Percentiles rank a stretch among this genome's conserved stretches.
These are phyloP conservation scores for Russula compacta DNA, from an alignment of 768 basidiomycete genomes.

Conservation along the genomic window DNA sequence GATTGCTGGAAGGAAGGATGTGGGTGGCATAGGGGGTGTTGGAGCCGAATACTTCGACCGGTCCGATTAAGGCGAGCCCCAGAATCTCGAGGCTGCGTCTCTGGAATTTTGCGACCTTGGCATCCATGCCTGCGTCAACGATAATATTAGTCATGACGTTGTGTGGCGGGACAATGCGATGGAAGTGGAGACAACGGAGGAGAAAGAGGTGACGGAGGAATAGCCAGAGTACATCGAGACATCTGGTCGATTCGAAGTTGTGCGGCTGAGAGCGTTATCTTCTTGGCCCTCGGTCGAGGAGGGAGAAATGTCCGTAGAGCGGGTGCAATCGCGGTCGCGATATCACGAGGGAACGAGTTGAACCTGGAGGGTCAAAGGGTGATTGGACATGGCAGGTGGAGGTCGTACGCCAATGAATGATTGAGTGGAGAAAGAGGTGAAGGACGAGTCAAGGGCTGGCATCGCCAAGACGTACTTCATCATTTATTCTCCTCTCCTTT, in stretches of 20 bases:
- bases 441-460: neutral
- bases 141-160: slow-evolving; percentile 81
- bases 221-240: slow-evolving; percentile 36
- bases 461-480: slow-evolving; percentile 35
- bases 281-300: slow-evolving; percentile 23
- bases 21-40: slow-evolving; percentile 14
- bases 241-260: slow-evolving; percentile 45
- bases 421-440: slow-evolving; percentile 31
- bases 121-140: slow-evolving; percentile 62
- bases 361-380: slow-evolving; percentile 84
- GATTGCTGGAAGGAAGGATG: slow-evolving; percentile 20
- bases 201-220: slow-evolving; percentile 37
- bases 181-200: slow-evolving; percentile 31
- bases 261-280: slow-evolving; percentile 31
- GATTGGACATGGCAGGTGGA: slow-evolving; percentile 75
- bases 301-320: slow-evolving; percentile 36
- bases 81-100: slow-evolving; percentile 69
- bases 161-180: slow-evolving; percentile 50
- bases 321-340: slow-evolving; percentile 31
- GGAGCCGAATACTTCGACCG: slow-evolving; percentile 60
- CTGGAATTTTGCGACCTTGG: slow-evolving; percentile 68
- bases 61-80: slow-evolving; percentile 69
- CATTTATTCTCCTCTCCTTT: slow-evolving; percentile 37
- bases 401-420: slow-evolving; percentile 89
- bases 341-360: slow-evolving; percentile 74